Percentiles rank a stretch among this genome's conserved stretches.
Evolutionary conservation across 2,329 filamentous ascomycete species (phyloP).

Genomic region (Ceratocystis alfenasii): DNA sequence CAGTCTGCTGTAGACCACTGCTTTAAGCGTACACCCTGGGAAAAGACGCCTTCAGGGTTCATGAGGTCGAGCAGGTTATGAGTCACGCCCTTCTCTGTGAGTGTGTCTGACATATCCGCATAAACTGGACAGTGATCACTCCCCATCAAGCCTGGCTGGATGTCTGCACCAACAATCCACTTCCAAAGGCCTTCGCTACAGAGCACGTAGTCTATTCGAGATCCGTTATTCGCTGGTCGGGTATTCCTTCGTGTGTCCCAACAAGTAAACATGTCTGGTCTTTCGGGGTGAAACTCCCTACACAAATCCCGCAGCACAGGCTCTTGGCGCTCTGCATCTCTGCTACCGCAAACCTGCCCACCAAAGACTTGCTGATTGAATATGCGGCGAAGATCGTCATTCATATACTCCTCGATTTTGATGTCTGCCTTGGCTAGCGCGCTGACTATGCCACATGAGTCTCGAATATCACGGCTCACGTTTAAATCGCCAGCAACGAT

Average conservation of each 20-base stretch:
- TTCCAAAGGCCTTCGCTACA: slow-evolving; percentile 65
- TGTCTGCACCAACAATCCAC: slow-evolving; percentile 73
- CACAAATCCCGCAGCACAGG: slow-evolving; percentile 75
- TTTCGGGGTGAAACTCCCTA: slow-evolving; percentile 64
- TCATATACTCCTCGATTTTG: slow-evolving; percentile 59
- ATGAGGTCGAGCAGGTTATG: slow-evolving; percentile 57
- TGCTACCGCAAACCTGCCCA: slow-evolving; percentile 36
- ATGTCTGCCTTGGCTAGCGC: slow-evolving; percentile 57
- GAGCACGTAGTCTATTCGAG: slow-evolving; percentile 85
- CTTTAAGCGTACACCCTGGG: slow-evolving; percentile 49
- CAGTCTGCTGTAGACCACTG: slow-evolving; percentile 57
- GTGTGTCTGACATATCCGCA: slow-evolving; percentile 53
- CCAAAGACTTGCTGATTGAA: slow-evolving; percentile 77
- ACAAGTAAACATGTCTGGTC: slow-evolving; percentile 88
- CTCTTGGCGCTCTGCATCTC: slow-evolving; percentile 23
- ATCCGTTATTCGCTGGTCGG: slow-evolving; percentile 88
- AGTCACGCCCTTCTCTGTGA: slow-evolving; percentile 39
- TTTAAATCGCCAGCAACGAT: slow-evolving; percentile 84
- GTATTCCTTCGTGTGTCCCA: slow-evolving; percentile 94
- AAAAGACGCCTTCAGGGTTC: slow-evolving; percentile 64
- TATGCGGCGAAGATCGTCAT: slow-evolving; percentile 57
- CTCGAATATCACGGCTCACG: slow-evolving; percentile 55
- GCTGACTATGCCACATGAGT: slow-evolving; percentile 64
- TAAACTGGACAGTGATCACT: slow-evolving; percentile 96
- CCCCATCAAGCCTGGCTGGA: slow-evolving; percentile 86